Evolutionary conservation across 306 rosid species (phyloP), one percentile per base, ranked within the genome.

Genomic region (Sesbania bispinosa): DNA sequence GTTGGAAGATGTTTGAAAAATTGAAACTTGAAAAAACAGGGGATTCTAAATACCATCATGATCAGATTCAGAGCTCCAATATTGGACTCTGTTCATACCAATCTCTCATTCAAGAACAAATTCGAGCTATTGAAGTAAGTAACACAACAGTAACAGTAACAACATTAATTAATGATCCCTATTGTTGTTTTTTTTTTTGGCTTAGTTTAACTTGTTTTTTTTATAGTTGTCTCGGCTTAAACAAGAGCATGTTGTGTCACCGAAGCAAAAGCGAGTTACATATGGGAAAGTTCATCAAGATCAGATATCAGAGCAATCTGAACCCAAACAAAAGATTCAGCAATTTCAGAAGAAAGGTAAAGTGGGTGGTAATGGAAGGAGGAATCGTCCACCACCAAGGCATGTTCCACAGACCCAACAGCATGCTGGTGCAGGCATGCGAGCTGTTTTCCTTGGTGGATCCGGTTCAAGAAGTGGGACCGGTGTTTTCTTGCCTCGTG

Each of bases 401-500:
- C n/a, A n/a, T 0, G 53, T 33, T 27, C 24, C 62, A 7, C 54
- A 39, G 0, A 0, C 14, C 16, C 61, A 57, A 27, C 76, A 71
- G 67, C 85, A 57, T n/a, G n/a, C n/a, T n/a, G 79, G 87, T n/a
- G 46, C 79, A 21, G 85, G 76, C 10, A 81, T 59, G 85, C 45
- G 77, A 21, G 83, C 85, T 1, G 48, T 78, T 24, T 89, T 81
- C 47, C 71, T 77, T 0, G 84, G 80, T 7, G 79, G 84, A 27
- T 46, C 92, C 16, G 79, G 69, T 33, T 60, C 83, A 0, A 77
- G 63, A 61, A 43, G 73, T 42, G 99, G 99, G 53, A 94, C 99
- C 1, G 99, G 99, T 0, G 97, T 94, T 3, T 94, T 91, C 85
- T 76, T 93, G 72, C 86, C 86, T 4, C 79, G 83, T 54, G 41